Base-by-base conservation (phyloP, 306 rosid species). In the Inga laurina region DNA sequence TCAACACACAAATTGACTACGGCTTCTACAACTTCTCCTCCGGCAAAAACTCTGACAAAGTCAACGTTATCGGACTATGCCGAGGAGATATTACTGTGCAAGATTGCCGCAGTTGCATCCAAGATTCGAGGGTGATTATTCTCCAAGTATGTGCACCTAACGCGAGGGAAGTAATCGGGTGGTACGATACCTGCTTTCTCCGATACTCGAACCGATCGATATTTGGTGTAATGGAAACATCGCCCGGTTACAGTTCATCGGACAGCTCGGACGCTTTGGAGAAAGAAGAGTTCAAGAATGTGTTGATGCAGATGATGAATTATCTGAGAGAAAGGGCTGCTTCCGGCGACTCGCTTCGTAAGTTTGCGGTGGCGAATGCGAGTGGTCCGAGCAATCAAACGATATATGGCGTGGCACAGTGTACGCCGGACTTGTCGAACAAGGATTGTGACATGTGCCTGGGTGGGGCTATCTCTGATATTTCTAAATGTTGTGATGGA, bases 381-480 rank as follows among this genome's bases (percentile, higher is more conserved):
- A 48, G 54, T 48, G 54, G 7, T 48, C 54, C 54, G 54, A 14
- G 5, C 54, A 48, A 48, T 48, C 22, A 27, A 4, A 59, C 32
- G 3, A 12, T 80, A 62, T 46, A 27, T 15, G 91, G 78, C 46
- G 75, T 74, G 21, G 68, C 27, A 3, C 88, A 86, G 82, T 88
- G 93, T 64, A 59, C 81, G 1, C 88, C 88, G 4, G 87, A 90
- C 78, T 67, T 90, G 72, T 54, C 87, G 1, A 1, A 21, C 15
- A 3, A 0, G 14, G 51, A 75, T 2, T 90, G 93, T 56, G 24
- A 0, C 30, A 2, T 1, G 4, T 88, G 93, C 77, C 68, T 88
- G 44, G 10, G 68, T 72, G 2, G 4, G 76, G 8, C 9, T 2
- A 56, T 56, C 11, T 0, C 2, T 0, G 0, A 7, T 0, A 56